These are phyloP conservation scores for Eucalyptus regnans DNA, from an alignment of 345 rosid species.

Conservation along the genomic window DNA sequence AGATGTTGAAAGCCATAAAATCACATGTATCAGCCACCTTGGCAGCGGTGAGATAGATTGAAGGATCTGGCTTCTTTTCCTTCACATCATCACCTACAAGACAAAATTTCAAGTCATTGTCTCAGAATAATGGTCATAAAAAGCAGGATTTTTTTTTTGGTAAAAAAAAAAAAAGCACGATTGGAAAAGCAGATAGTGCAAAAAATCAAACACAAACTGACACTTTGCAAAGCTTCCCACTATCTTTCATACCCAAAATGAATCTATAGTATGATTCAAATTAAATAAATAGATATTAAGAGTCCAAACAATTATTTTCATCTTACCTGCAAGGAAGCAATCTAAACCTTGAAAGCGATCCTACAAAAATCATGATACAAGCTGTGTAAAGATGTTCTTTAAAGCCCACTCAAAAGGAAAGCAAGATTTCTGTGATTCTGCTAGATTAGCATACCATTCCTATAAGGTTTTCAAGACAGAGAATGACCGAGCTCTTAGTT, in stretches of 20 bases:
- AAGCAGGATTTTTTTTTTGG: not conserved
- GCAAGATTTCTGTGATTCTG: not conserved
- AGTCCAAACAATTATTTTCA: not conserved
- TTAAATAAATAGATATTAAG: not conserved
- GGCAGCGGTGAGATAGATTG: conserved; percentile 71
- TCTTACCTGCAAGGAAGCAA: conserved; percentile 89
- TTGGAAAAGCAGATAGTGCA: not conserved
- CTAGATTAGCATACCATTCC: conserved; percentile 39
- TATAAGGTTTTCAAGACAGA: conserved; percentile 83
- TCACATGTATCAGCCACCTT: conserved; percentile 22
- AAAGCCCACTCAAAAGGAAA: not conserved
- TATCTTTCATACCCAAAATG: not conserved
- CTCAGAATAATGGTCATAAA: not conserved
- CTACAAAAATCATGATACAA: conserved; percentile 10
- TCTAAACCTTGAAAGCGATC: conserved; percentile 81
- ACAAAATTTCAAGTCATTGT: not conserved
- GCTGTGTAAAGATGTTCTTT: not conserved
- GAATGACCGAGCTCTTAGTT: conserved; percentile 89
- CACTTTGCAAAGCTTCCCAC: not conserved
- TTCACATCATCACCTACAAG: conserved; percentile 85
- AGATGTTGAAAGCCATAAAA: not conserved
- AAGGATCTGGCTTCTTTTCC: conserved; percentile 93
- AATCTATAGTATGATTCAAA: not conserved
- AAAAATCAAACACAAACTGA: not conserved
- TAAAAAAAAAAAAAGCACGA: not conserved